phyloP scores from a whole-genome alignment of 2,329 filamentous ascomycete genomes.

The Rutstroemia sp. region DNA sequence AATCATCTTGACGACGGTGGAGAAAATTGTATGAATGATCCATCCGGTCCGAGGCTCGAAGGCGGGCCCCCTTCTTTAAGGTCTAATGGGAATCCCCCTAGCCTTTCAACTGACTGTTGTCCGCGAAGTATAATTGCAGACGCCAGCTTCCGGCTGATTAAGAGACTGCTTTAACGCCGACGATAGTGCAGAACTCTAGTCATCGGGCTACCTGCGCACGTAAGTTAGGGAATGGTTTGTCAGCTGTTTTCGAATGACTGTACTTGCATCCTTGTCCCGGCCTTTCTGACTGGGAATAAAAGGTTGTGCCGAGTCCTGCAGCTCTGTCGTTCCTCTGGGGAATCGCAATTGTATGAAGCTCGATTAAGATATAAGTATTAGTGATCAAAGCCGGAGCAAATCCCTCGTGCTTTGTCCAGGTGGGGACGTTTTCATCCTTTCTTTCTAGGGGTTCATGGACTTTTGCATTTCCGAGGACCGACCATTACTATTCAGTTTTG shows the following conservation, averaged over 20 bases:
- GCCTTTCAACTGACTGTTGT: neutral
- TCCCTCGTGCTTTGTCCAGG: neutral
- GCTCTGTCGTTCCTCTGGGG: too few species aligned
- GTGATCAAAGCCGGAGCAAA: neutral
- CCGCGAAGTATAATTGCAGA: neutral
- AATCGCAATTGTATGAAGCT: too few species aligned
- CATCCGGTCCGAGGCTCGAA: constrained; percentile 12
- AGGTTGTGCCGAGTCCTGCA: too few species aligned
- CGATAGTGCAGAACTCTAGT: neutral
- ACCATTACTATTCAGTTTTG: too few species aligned
- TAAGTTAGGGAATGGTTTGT: too few species aligned
- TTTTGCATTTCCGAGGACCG: neutral
- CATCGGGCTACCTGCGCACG: neutral
- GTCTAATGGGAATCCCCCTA: neutral
- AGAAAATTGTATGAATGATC: constrained; percentile 11
- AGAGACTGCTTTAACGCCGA: constrained; percentile 2
- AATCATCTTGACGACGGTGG: constrained; percentile 17
- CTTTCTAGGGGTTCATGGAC: neutral
- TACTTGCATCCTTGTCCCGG: too few species aligned
- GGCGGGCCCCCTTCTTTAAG: neutral
- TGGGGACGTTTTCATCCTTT: neutral
- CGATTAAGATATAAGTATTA: neutral
- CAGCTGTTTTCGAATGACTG: too few species aligned
- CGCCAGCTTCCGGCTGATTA: neutral
- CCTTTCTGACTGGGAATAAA: too few species aligned